These are phyloP conservation scores for Ophiostoma pallidulum DNA, from an alignment of 2,329 filamentous ascomycete species.

Conservation along the genomic window DNA sequence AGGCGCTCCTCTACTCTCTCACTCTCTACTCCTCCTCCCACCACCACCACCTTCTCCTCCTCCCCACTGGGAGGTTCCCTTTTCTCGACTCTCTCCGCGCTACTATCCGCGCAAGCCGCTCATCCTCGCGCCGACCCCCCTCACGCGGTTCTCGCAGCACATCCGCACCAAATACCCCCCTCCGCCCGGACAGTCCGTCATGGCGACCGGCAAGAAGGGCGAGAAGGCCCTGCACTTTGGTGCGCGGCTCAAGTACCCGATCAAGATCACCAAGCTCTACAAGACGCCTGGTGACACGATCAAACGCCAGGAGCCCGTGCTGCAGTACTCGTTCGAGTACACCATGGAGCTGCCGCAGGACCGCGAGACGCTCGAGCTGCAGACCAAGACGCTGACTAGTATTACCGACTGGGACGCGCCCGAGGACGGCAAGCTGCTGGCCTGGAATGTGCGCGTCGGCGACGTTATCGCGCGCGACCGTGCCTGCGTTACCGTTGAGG, in stretches of 20 bases:
- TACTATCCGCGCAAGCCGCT: slow-evolving; percentile 12
- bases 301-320: slow-evolving; percentile 64
- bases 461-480: slow-evolving; percentile 51
- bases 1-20: too few species aligned
- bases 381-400: slow-evolving; percentile 60
- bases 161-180: slow-evolving; percentile 15
- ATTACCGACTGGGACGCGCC: slow-evolving; percentile 72
- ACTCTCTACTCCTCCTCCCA: background rate
- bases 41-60: background rate
- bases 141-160: slow-evolving; percentile 10
- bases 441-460: slow-evolving; percentile 66
- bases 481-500: slow-evolving; percentile 66
- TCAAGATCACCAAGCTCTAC: slow-evolving; percentile 79
- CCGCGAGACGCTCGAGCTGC: slow-evolving; percentile 46
- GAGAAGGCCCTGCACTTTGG: slow-evolving; percentile 38
- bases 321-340: slow-evolving; percentile 82
- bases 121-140: slow-evolving; percentile 8
- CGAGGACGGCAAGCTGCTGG: slow-evolving; percentile 65
- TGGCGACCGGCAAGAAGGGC: slow-evolving; percentile 17
- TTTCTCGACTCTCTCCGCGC: slow-evolving; percentile 5
- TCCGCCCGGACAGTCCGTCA: background rate
- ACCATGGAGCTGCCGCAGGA: slow-evolving; percentile 63
- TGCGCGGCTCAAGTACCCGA: slow-evolving; percentile 74
- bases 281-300: slow-evolving; percentile 67
- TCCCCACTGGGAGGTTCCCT: slow-evolving; percentile 3